Conservation (phyloP, 345 rosid genomes). For the Linum lewisii region DNA sequence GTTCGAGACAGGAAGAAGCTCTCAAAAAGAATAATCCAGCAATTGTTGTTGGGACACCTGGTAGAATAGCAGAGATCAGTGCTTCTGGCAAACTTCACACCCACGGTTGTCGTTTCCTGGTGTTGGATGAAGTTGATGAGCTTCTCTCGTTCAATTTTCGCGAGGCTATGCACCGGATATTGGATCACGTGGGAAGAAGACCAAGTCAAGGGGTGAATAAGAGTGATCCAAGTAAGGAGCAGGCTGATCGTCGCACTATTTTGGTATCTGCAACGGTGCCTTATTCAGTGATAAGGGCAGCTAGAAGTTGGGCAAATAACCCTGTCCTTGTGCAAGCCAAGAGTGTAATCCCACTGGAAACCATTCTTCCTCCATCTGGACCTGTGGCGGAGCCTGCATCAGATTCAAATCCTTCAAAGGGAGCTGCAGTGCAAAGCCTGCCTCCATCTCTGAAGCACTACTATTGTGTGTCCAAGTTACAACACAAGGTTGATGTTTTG, state of each 20-base stretch:
- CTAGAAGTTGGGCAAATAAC: slow-evolving; percentile 75
- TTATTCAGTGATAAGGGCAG: slow-evolving; percentile 79
- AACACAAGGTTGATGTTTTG: slow-evolving; percentile 76
- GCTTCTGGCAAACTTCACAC: slow-evolving; percentile 90
- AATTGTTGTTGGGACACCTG: slow-evolving; percentile 91
- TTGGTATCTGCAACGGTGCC: slow-evolving; percentile 96
- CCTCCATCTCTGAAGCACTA: slow-evolving; percentile 84
- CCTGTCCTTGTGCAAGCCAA: slow-evolving; percentile 83
- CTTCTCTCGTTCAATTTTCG: slow-evolving; percentile 85
- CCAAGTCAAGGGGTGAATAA: slow-evolving; percentile 34
- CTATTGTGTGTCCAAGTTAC: slow-evolving; percentile 60
- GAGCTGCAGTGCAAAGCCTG: slow-evolving; percentile 51
- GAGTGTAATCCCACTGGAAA: slow-evolving; percentile 50
- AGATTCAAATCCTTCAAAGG: slow-evolving; percentile 25
- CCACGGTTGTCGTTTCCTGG: slow-evolving; percentile 74
- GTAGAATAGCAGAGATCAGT: slow-evolving; percentile 88
- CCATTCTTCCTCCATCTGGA: slow-evolving; percentile 32
- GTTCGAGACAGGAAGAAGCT: slow-evolving; percentile 92
- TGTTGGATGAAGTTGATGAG: slow-evolving; percentile 87
- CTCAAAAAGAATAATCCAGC: slow-evolving; percentile 86
- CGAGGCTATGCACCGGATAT: slow-evolving; percentile 78
- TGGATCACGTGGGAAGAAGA: slow-evolving; percentile 78
- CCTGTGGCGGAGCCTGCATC: slow-evolving; percentile 36
- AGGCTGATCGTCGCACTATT: slow-evolving; percentile 60
- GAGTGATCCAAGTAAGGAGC: slow-evolving; percentile 17